Evolutionary conservation across 805 yeast species (phyloP).

Genomic region (Candida sithepensis): DNA sequence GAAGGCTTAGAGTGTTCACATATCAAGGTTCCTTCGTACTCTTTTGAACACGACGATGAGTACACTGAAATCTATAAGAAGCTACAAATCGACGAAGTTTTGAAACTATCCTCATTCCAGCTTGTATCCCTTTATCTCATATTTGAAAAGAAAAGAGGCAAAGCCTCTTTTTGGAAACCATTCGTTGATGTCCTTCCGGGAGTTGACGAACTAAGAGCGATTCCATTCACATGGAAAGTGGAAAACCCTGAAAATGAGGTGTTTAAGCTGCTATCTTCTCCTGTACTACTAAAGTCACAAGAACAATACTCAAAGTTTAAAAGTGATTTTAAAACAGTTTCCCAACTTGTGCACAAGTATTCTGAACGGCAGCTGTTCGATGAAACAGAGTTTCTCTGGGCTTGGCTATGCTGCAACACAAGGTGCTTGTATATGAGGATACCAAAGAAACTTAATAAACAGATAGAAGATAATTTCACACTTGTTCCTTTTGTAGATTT

Average conservation of each 20-base stretch:
- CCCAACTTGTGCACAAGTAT: slow-evolving; percentile 19
- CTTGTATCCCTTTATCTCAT: slow-evolving; percentile 47
- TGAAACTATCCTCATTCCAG: slow-evolving; percentile 55
- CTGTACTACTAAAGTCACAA: slow-evolving; percentile 37
- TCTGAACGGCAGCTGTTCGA: slow-evolving; percentile 7
- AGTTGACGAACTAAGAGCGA: slow-evolving; percentile 43
- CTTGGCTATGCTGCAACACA: slow-evolving; percentile 87
- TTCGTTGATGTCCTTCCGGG: slow-evolving; percentile 65
- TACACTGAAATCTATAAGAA: slow-evolving; percentile 13
- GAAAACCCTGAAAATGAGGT: slow-evolving; percentile 24
- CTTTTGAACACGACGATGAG: slow-evolving; percentile 2
- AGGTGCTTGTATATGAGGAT: slow-evolving; percentile 82
- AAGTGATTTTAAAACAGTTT: slow-evolving; percentile 41
- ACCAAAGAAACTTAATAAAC: slow-evolving; percentile 39
- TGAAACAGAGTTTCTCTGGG: slow-evolving; percentile 46
- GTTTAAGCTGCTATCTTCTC: slow-evolving; percentile 40
- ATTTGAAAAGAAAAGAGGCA: slow-evolving; percentile 39
- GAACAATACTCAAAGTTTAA: slow-evolving; percentile 41
- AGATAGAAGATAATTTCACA: slow-evolving; percentile 66
- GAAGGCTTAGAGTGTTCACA: slow-evolving; percentile 14
- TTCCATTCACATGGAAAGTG: slow-evolving; percentile 65
- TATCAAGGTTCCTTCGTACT: slow-evolving; percentile 23
- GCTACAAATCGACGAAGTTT: slow-evolving; percentile 30
- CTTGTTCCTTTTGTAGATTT: slow-evolving; percentile 91
- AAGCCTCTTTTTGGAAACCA: slow-evolving; percentile 59